These are phyloP conservation scores for Malassezia sympodialis DNA, from an alignment of 1,284 basidiomycete species.

Conservation along the genomic window DNA sequence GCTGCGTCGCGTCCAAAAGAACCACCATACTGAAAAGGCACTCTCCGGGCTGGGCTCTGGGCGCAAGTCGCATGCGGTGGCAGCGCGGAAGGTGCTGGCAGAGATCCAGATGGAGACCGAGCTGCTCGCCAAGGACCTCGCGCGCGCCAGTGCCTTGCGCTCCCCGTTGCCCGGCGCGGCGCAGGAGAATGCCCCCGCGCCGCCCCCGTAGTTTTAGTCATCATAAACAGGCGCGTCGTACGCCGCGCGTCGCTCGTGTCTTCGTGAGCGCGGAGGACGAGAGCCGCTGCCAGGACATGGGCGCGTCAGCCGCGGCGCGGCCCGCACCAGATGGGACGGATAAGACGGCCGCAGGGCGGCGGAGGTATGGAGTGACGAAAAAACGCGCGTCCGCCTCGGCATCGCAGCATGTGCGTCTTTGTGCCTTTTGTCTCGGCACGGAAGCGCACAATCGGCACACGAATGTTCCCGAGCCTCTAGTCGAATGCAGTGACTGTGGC, in stretches of 20 bases:
- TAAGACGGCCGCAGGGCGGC: constrained; percentile 1
- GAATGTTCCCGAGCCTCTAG: constrained; percentile 30
- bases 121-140: constrained; percentile 40
- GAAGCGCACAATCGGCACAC: constrained; percentile 21
- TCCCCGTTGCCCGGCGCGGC: constrained; percentile 19
- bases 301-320: neutral
- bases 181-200: neutral
- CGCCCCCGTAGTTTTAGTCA: constrained; percentile 1
- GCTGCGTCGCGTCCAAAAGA: constrained; percentile 52
- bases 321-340: neutral
- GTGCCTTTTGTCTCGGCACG: constrained; percentile 45
- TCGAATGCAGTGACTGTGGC: constrained; percentile 47
- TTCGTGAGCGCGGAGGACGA: neutral
- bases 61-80: constrained; percentile 55
- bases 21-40: constrained; percentile 49
- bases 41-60: constrained; percentile 31
- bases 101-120: constrained; percentile 55
- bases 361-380: constrained; percentile 5
- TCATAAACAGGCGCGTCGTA: neutral
- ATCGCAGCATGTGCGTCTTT: constrained; percentile 15
- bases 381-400: neutral
- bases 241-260: constrained; percentile 1
- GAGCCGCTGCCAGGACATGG: neutral
- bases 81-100: constrained; percentile 55
- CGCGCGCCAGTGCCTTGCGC: constrained; percentile 34